Conservation (phyloP, 2,329 filamentous ascomycete species). For the Chaetomium sp. region DNA sequence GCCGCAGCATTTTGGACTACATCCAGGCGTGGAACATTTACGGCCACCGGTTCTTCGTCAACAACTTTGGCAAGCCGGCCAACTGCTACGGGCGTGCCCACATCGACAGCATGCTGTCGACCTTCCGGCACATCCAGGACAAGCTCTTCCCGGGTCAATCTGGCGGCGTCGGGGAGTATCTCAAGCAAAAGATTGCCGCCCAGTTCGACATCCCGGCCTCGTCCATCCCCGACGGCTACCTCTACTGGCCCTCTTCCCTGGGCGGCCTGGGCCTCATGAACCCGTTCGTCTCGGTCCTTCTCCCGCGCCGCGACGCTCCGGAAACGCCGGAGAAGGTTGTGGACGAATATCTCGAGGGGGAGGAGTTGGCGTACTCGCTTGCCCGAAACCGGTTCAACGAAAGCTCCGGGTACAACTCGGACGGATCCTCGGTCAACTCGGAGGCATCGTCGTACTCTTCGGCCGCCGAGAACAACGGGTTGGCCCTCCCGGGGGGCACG, state of each 20-base stretch:
- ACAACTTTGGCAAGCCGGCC: conserved; percentile 46
- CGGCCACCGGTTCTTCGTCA: conserved; percentile 44
- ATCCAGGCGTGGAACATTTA: conserved; percentile 50
- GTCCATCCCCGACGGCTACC: conserved; percentile 39
- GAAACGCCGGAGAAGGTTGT: conserved; percentile 28
- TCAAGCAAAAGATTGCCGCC: conserved; percentile 44
- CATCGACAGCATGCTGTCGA: conserved; percentile 45
- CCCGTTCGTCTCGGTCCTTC: conserved; percentile 38
- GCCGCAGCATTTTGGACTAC: conserved; percentile 42
- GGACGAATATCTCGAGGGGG: conserved; percentile 29
- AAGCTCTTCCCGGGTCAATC: conserved; percentile 36
- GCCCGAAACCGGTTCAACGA: conserved; percentile 33
- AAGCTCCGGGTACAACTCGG: conserved; percentile 9
- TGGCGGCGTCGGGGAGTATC: conserved; percentile 46
- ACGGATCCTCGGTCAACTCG: neutral
- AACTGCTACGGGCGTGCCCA: conserved; percentile 47
- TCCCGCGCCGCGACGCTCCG: conserved; percentile 32
- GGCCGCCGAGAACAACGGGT: too few species aligned
- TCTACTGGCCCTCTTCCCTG: conserved; percentile 41
- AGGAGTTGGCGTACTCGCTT: conserved; percentile 30
- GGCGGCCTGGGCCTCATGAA: conserved; percentile 43
- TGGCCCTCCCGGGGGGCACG: too few species aligned
- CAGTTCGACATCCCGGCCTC: conserved; percentile 40
- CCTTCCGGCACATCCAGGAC: conserved; percentile 40
- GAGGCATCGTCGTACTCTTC: neutral